These are phyloP conservation scores for Stachybotrys elegans DNA, from an alignment of 2,329 filamentous ascomycete genomes.

Conservation along the genomic window DNA sequence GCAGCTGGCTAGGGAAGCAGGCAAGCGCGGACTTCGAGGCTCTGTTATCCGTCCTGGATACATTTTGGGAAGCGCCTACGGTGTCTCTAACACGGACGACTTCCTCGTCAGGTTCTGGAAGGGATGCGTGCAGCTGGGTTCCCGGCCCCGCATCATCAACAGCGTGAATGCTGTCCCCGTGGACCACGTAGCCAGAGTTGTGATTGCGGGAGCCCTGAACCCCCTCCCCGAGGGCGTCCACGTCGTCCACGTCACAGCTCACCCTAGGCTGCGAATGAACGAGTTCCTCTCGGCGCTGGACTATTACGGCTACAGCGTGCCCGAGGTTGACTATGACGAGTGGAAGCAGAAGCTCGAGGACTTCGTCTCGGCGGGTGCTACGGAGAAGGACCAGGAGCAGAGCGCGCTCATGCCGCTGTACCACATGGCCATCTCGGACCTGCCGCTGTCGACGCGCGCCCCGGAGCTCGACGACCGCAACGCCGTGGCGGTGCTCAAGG, in stretches of 20 bases:
- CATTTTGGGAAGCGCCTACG: constrained; percentile 68
- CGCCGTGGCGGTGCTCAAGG: constrained; percentile 56
- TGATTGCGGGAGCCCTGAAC: constrained; percentile 63
- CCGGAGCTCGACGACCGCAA: constrained; percentile 65
- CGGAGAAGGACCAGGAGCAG: constrained; percentile 22
- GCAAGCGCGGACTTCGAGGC: constrained; percentile 71
- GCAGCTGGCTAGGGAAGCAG: constrained; percentile 70
- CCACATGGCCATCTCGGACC: constrained; percentile 63
- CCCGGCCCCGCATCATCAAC: constrained; percentile 73
- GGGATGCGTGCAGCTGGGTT: constrained; percentile 74
- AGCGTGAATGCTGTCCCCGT: constrained; percentile 87
- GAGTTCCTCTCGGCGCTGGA: constrained; percentile 66
- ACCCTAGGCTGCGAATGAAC: constrained; percentile 74
- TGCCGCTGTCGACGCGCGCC: constrained; percentile 63
- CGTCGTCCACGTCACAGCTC: constrained; percentile 74
- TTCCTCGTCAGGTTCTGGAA: constrained; percentile 84
- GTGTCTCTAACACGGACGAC: constrained; percentile 77
- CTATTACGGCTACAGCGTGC: constrained; percentile 67
- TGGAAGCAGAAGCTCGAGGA: constrained; percentile 24
- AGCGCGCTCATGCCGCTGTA: constrained; percentile 56
- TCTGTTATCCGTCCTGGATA: constrained; percentile 81
- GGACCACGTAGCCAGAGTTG: constrained; percentile 71
- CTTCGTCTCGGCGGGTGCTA: constrained; percentile 13
- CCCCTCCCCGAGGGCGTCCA: constrained; percentile 43
- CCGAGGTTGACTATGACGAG: constrained; percentile 63